Base-by-base conservation (phyloP, 1,139 yeast species). In the Casaregolazyma suthepensis region DNA sequence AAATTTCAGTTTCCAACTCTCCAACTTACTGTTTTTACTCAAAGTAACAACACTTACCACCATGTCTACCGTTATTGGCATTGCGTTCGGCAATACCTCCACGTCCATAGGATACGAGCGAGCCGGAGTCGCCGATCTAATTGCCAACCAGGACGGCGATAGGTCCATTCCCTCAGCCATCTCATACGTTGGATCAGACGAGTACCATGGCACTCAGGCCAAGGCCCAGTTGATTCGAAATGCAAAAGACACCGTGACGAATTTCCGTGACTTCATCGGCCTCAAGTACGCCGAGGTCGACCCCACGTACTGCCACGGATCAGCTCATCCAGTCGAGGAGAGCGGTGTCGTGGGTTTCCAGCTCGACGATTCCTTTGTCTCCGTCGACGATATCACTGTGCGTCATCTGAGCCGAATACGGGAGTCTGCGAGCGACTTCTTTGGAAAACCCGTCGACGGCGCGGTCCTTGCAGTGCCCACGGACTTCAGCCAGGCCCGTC, bases 81-180 rank as follows among this genome's bases (percentile, higher is more conserved):
- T 93, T 69, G 85, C 97, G 52, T 91, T 93, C 71, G 99, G 99
- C 71, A 93, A 93, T 81, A 86, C 96, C 51, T 81, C 96, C 55
- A 87, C 98, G 47, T 87, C 98, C 60, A 90, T 93, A 71, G 97
- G 98, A 46, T 87, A 87, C 68, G 90, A 91, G 62, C 81, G 85
- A 67, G 97, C 91, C 64, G 96, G 96, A 56, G 88, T 87, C 71
- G 95, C 90, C 57, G 97, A 93, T 68, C 96, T 93, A 61, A 93
- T 93, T 71, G 99, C 99, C 63, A 93, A 93, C 81, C 97, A 95
- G 64, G 99, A 93, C 69, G 99, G 99, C 71, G 99, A 94, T 74
- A 90, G 99, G 76, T 81, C 94, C 58, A 93, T 93, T 68, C 96
- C 98, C 59, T 87, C 98, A 22, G 87, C 87, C 54, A 78, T 93